Evolutionary conservation across 257 asterid genomes (phyloP), one percentile per base, ranked within the genome.

Genomic region (Schizonepeta tenuifolia): DNA sequence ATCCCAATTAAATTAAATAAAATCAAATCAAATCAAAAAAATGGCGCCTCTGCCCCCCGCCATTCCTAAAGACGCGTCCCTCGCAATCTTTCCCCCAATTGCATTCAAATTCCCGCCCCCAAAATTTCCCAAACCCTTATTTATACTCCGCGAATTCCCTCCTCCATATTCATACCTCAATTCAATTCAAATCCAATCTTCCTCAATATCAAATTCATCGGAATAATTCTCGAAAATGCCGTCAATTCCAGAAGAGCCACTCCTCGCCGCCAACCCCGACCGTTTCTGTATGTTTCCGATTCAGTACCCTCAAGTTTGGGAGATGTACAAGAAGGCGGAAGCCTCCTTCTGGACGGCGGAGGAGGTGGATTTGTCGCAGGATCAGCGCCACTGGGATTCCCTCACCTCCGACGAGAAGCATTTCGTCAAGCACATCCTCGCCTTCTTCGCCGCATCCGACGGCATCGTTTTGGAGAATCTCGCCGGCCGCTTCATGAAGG

Each of bases 331-430:
- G 85, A 94, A 94, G 40, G 98, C 99, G 54, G 88, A 84, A 56
- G 98, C 98, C 10, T 93, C 98, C 14, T 93, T 93, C 78, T 93
- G 98, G 97, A 93, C 98, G 5, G 98, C 91, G 14, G 98, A 93
- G 81, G 98, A 94, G 65, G 99, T 94, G 3, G 98, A 91, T 71
- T 70, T 91, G 7, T 89, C 99, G 0, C 81, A 82, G 44, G 99
- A 94, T 69, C 78, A 22, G 1, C 87, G 87, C 38, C 93, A 94
- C 44, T 94, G 97, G 95, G 95, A 88, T 0, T 12, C 67, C 20
- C 91, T 94, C 46, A 72, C 90, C 7, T 9, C 77, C 46, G 93
- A 83, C 54, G 99, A 94, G 83, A 77, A 77, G 60, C 99, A 94
- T 67, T 94, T 94, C 80, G 76, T 94, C 78, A 88, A 90, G 41